A percentile compares a stretch with the other conserved stretches of the same genome.
These are phyloP conservation scores for Epichloe uncinata DNA, from an alignment of 2,329 filamentous ascomycete genomes.

Conservation along the genomic window DNA sequence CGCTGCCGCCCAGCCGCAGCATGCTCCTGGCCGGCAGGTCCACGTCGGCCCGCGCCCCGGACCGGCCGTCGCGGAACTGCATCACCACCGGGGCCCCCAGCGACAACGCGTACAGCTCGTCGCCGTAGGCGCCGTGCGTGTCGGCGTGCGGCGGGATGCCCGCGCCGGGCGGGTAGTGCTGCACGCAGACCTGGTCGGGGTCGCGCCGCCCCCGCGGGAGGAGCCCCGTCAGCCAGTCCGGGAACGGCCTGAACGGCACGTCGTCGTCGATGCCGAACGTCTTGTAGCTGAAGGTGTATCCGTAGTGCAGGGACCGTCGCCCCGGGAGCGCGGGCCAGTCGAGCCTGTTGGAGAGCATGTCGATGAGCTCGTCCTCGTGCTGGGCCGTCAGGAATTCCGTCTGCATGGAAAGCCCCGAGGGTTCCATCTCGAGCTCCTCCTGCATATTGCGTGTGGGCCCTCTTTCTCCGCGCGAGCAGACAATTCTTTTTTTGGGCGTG, in stretches of 20 bases:
- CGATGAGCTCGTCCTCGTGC: conserved; percentile 30
- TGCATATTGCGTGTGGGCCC: conserved; percentile 19
- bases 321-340: conserved; percentile 5
- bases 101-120: conserved; percentile 31
- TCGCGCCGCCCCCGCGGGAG: conserved; percentile 33
- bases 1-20: conserved; percentile 36
- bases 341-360: conserved; percentile 6
- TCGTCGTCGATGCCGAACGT: conserved; percentile 37
- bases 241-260: conserved; percentile 35
- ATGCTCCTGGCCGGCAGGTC: conserved; percentile 35
- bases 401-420: conserved; percentile 29
- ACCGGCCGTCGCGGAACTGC: conserved; percentile 24
- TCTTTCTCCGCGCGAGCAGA: no score
- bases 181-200: conserved; percentile 45
- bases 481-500: no score
- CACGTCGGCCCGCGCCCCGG: conserved; percentile 24
- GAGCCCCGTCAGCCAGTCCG: conserved; percentile 35
- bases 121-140: conserved; percentile 33
- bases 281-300: conserved; percentile 45
- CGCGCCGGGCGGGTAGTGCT: conserved; percentile 45
- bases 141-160: conserved; percentile 50
- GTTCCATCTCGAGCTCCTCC: conserved; percentile 12
- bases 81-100: conserved; percentile 28
- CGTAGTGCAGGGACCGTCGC: conserved; percentile 28
- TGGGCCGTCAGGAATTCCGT: conserved; percentile 31